Conservation (phyloP, 1,139 yeast species). For the Meyerozyma smithsonii region DNA sequence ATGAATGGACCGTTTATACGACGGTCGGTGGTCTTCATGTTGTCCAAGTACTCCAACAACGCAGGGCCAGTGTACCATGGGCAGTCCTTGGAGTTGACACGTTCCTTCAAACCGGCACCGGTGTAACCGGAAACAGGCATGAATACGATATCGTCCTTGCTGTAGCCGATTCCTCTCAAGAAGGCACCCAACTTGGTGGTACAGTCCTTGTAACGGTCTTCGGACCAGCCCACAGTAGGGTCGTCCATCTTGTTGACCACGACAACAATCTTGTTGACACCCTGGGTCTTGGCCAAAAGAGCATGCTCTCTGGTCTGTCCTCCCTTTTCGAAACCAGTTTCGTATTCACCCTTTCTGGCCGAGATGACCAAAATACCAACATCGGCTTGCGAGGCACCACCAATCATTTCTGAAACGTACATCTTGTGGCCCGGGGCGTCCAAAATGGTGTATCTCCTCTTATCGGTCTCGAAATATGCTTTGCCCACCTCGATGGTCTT, state of each 20-base stretch:
- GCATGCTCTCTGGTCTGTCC: constrained; percentile 99
- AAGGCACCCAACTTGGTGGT: constrained; percentile 70
- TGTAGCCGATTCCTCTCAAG: constrained; percentile 88
- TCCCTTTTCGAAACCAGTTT: constrained; percentile 98
- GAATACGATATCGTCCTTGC: constrained; percentile 75
- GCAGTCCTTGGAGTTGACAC: constrained; percentile 63
- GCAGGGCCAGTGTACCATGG: constrained; percentile 97
- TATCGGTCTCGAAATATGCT: constrained; percentile 94
- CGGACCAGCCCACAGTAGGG: constrained; percentile 92
- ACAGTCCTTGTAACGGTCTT: constrained; percentile 96
- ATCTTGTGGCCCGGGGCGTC: constrained; percentile 99
- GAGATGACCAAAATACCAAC: constrained; percentile 94
- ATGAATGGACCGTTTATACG: constrained; percentile 91
- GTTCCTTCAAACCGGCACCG: constrained; percentile 93
- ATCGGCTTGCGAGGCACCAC: constrained; percentile 99
- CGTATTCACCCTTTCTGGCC: constrained; percentile 98
- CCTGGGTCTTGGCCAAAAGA: constrained; percentile 93
- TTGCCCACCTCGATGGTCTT: constrained; percentile 98
- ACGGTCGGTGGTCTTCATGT: constrained; percentile 77
- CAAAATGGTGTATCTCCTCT: constrained; percentile 93
- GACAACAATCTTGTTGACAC: constrained; percentile 88
- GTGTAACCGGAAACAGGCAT: constrained; percentile 99
- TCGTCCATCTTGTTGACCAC: constrained; percentile 99
- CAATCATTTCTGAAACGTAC: constrained; percentile 98
- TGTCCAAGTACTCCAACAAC: constrained; percentile 81